Evolutionary conservation across 768 basidiomycete species (phyloP).

Genomic region (Kwoniella dejecticola): DNA sequence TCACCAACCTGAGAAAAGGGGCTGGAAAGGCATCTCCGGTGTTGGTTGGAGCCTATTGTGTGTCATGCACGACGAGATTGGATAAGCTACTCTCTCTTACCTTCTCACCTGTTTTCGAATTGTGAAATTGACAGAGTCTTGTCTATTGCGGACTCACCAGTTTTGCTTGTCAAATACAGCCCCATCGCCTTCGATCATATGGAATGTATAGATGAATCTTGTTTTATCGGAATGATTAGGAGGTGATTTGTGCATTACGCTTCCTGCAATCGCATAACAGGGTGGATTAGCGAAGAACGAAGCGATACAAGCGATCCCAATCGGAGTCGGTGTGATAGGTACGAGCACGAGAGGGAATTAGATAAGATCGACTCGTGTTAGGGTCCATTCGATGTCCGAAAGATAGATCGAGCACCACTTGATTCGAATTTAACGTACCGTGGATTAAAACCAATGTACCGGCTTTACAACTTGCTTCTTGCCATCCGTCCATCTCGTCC

Average conservation of each 20-base stretch:
- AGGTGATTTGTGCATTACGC: conserved; percentile 88
- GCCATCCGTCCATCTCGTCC: conserved; percentile 51
- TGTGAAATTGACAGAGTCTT: too few species aligned
- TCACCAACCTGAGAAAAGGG: too few species aligned
- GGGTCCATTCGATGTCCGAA: too few species aligned
- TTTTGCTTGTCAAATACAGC: conserved; percentile 79
- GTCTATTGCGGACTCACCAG: conserved; percentile 58
- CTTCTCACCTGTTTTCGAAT: too few species aligned
- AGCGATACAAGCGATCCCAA: too few species aligned
- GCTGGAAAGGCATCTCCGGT: conserved; percentile 71
- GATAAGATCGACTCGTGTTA: too few species aligned
- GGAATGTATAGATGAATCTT: conserved; percentile 89
- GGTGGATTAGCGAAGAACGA: too few species aligned
- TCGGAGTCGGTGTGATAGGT: too few species aligned
- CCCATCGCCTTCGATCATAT: conserved; percentile 64
- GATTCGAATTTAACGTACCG: conserved; percentile 59
- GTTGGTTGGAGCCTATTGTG: conserved; percentile 81
- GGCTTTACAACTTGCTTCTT: conserved; percentile 51
- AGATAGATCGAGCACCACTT: neutral
- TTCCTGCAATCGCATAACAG: conserved; percentile 32
- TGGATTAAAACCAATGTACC: conserved; percentile 94
- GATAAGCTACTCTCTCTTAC: too few species aligned
- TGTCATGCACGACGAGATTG: too few species aligned
- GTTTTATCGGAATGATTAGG: conserved; percentile 77
- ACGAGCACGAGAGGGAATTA: too few species aligned